These are phyloP conservation scores for Furcasterigmium furcatum DNA, from an alignment of 2,329 filamentous ascomycete species.

Conservation along the genomic window DNA sequence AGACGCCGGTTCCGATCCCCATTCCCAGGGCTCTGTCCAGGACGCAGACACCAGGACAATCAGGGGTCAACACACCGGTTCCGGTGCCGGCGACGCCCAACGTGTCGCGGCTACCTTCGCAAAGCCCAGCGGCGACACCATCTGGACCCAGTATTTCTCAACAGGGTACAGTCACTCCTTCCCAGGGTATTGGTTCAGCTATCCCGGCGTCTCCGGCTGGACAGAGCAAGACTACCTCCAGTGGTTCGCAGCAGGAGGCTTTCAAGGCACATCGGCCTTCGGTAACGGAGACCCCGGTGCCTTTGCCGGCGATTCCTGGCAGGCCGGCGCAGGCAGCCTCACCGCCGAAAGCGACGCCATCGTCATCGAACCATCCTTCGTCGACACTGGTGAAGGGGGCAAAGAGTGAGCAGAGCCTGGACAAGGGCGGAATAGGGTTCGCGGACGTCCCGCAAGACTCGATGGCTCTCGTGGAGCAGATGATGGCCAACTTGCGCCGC, in stretches of 20 bases:
- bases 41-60: background rate
- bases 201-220: too few relatives aligned
- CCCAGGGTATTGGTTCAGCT: too few relatives aligned
- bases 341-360: background rate
- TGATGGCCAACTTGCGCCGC: conserved; percentile 48
- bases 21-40: background rate
- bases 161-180: too few relatives aligned
- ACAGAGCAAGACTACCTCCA: too few relatives aligned
- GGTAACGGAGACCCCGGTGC: background rate
- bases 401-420: background rate
- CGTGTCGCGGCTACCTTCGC: too few relatives aligned
- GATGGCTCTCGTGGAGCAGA: conserved; percentile 47
- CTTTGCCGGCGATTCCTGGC: conserved; percentile 1
- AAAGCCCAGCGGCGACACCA: too few relatives aligned
- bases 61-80: background rate
- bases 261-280: background rate
- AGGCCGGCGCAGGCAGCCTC: background rate
- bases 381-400: background rate
- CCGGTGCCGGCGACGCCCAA: too few relatives aligned
- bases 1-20: conserved; percentile 4
- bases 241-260: background rate
- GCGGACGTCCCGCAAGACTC: conserved; percentile 40
- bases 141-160: too few relatives aligned
- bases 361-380: background rate
- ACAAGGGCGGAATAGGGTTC: conserved; percentile 22